These are phyloP conservation scores for Schizophyllum amplum DNA, from an alignment of 1,284 basidiomycete species.

Conservation along the genomic window DNA sequence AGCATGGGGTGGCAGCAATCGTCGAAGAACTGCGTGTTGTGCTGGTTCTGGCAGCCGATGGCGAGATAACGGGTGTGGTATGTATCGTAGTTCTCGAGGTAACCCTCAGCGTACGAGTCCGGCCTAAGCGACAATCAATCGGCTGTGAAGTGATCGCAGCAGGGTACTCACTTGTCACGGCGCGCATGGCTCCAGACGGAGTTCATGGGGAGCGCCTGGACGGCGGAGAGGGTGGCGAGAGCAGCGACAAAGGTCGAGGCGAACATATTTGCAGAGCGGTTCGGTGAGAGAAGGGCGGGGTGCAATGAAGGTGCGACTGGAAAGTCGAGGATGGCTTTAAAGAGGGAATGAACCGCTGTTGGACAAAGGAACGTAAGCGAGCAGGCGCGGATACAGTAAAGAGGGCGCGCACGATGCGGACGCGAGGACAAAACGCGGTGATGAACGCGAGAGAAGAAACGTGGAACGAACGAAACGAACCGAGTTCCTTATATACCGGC, in stretches of 20 bases:
- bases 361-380: conserved; percentile 14
- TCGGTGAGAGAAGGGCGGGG: conserved; percentile 7
- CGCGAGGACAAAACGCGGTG: conserved; percentile 17
- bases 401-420: conserved; percentile 18
- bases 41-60: conserved; percentile 49
- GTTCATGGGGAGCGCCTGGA: conserved; percentile 18
- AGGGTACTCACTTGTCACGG: not conserved
- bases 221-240: conserved; percentile 35
- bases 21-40: conserved; percentile 62
- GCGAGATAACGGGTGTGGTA: conserved; percentile 55
- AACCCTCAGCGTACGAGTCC: conserved; percentile 31
- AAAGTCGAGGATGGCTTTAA: conserved; percentile 13
- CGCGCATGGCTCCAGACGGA: conserved; percentile 12
- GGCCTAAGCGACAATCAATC: conserved; percentile 17
- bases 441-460: conserved; percentile 15
- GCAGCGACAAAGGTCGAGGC: conserved; percentile 40
- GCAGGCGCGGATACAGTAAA: conserved; percentile 21
- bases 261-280: conserved; percentile 27
- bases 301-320: conserved; percentile 10
- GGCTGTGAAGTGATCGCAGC: not conserved
- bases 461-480: conserved; percentile 12
- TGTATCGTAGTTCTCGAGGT: conserved; percentile 47
- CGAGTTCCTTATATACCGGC: not conserved
- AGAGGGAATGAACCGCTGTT: not conserved
- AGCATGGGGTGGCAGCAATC: conserved; percentile 41